Evolutionary conservation across 1,139 yeast species (phyloP), one percentile per base, ranked within the genome.

Genomic region (Yamadazyma triangularis): DNA sequence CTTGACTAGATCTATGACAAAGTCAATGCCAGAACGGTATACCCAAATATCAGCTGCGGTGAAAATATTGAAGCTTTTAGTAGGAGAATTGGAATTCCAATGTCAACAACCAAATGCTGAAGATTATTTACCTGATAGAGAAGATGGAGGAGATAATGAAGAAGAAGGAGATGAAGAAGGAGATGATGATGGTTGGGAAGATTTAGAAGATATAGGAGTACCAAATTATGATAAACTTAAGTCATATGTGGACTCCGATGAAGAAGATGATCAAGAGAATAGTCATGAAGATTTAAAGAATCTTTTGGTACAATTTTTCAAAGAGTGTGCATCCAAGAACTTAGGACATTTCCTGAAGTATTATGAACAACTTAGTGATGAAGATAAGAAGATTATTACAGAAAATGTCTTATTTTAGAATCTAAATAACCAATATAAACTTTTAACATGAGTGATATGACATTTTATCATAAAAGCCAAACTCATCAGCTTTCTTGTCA

Each of bases 1-100:
- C 26, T 60, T 87, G 7, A 91, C 97, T 0, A 70, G 98, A 45
- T 86, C 96, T 0, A 83, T 79, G 79, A 77, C 94, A 2, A 77
- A 74, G 43, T 57, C 64, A n/a, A 68, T 75, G 71, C 83, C 85
- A 0, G 73, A 78, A 31, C 58, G 64, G 40, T 83, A 68, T 44
- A 76, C 86, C 0, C 78, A 71, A 46, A 68, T 87, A 2, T 65
- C 89, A 0, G 86, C 88, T 0, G 71, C 82, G 11, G 67, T 71
- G 26, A 88, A 87, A 50, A 86, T 89, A 23, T 51, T 88, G 32
- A 83, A 82, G 48, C 60, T 88, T 15, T 66, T 89, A 28, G 56
- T 81, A 8, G 67, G 75, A 18, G 97, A 91, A 52, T 62, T 88
- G 30, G 71, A 62, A 21, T 77, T 78, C 48, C 89, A 80, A 47